Evolutionary conservation across 352 stramenopile genomes (phyloP).

Genomic region (Plasmopara muralis): DNA sequence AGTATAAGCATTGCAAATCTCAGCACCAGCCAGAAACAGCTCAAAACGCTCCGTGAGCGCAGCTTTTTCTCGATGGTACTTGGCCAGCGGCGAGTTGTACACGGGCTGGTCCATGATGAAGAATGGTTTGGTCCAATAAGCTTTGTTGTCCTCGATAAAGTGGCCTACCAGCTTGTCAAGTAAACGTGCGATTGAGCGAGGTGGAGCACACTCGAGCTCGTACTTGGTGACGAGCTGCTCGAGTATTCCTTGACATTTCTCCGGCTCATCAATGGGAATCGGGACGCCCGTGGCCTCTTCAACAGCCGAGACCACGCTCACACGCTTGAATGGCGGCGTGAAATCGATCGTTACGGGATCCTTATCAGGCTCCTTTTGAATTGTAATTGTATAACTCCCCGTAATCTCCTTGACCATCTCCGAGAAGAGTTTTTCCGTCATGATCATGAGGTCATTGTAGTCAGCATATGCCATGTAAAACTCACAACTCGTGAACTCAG

Average conservation of each 20-base stretch:
- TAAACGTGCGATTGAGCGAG: slow-evolving; percentile 68
- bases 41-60: slow-evolving; percentile 98
- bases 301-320: slow-evolving; percentile 88
- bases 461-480: slow-evolving; percentile 98
- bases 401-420: slow-evolving; percentile 88
- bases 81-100: slow-evolving; percentile 96
- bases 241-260: slow-evolving; percentile 51
- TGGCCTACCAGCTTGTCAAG: slow-evolving; percentile 86
- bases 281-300: slow-evolving; percentile 60
- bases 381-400: slow-evolving; percentile 82
- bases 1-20: slow-evolving; percentile 98
- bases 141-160: slow-evolving; percentile 85
- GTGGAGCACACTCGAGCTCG: slow-evolving; percentile 56
- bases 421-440: slow-evolving; percentile 93
- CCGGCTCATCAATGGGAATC: slow-evolving; percentile 69
- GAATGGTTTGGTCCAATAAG: slow-evolving; percentile 92
- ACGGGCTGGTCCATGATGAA: slow-evolving; percentile 99
- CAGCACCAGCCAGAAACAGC: slow-evolving; percentile 94
- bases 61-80: slow-evolving; percentile 91
- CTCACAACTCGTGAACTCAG: slow-evolving; percentile 98
- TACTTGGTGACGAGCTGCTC: slow-evolving; percentile 68
- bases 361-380: slow-evolving; percentile 77
- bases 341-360: slow-evolving; percentile 89
- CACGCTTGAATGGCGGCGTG: slow-evolving; percentile 90
- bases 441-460: slow-evolving; percentile 97